A percentile compares a stretch with the other conserved stretches of the same genome.
Conservation (phyloP, 768 basidiomycete genomes). For the Trametes cubensis region DNA sequence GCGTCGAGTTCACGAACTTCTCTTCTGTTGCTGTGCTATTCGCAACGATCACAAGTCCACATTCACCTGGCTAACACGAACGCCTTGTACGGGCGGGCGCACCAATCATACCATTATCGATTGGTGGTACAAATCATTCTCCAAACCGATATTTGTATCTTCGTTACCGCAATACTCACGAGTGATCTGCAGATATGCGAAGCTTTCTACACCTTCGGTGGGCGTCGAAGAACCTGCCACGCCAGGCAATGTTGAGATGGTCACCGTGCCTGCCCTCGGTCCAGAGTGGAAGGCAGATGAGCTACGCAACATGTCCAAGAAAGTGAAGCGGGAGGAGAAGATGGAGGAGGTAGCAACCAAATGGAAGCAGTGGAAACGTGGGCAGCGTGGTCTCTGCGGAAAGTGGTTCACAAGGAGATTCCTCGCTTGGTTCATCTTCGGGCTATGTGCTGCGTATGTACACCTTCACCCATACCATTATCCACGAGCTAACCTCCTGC, state of each 20-base stretch:
- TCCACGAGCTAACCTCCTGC: conserved; percentile 5
- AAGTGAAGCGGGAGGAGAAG: conserved; percentile 66
- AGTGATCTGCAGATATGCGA: conserved; percentile 24
- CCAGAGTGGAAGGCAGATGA: conserved; percentile 87
- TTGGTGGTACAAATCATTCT: too few relatives aligned
- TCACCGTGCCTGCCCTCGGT: conserved; percentile 90
- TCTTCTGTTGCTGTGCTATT: background rate
- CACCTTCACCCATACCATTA: background rate
- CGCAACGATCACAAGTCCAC: too few relatives aligned
- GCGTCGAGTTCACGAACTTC: background rate
- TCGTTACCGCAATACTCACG: background rate
- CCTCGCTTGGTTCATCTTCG: conserved; percentile 71
- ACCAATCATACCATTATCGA: too few relatives aligned
- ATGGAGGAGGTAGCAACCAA: conserved; percentile 49
- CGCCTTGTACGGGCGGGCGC: too few relatives aligned
- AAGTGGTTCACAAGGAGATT: conserved; percentile 73
- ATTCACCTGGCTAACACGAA: too few relatives aligned
- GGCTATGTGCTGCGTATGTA: conserved; percentile 57
- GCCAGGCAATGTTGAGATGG: conserved; percentile 71
- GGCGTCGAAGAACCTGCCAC: conserved; percentile 43
- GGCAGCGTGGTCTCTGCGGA: conserved; percentile 79
- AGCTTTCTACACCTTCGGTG: conserved; percentile 11
- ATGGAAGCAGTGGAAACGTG: conserved; percentile 79
- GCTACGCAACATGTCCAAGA: conserved; percentile 73
- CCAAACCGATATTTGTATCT: too few relatives aligned